Evolutionary conservation across 768 basidiomycete species (phyloP).

Genomic region (Mycena crocata): DNA sequence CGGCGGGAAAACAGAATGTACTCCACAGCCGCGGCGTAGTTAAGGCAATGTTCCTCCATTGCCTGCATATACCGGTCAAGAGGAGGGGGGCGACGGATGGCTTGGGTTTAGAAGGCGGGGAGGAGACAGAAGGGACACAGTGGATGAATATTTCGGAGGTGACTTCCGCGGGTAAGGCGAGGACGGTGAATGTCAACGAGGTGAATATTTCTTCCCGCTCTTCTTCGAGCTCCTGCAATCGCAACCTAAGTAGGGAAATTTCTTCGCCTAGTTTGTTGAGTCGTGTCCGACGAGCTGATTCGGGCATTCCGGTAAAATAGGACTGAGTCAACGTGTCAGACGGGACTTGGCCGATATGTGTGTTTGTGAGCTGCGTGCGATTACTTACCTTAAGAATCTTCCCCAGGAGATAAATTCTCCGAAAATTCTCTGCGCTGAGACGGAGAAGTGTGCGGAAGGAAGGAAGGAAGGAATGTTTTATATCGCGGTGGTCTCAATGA

Average conservation of each 20-base stretch:
- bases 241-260: neutral
- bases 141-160: constrained; percentile 39
- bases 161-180: constrained; percentile 40
- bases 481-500: too few relatives aligned
- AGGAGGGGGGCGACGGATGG: constrained; percentile 34
- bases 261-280: neutral
- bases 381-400: too few relatives aligned
- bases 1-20: neutral
- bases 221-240: neutral
- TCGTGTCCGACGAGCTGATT: neutral
- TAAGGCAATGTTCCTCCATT: constrained; percentile 45
- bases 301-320: too few relatives aligned
- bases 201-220: neutral
- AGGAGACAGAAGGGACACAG: constrained; percentile 31
- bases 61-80: constrained; percentile 40
- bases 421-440: too few relatives aligned
- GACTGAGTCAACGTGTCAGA: too few relatives aligned
- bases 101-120: constrained; percentile 1
- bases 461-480: too few relatives aligned
- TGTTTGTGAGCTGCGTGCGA: too few relatives aligned
- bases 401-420: too few relatives aligned
- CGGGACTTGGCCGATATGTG: too few relatives aligned
- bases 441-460: too few relatives aligned
- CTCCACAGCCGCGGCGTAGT: constrained; percentile 44
- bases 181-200: constrained; percentile 1